These are phyloP conservation scores for Globisporangium echinulatum DNA, from an alignment of 352 stramenopile species.

Conservation along the genomic window DNA sequence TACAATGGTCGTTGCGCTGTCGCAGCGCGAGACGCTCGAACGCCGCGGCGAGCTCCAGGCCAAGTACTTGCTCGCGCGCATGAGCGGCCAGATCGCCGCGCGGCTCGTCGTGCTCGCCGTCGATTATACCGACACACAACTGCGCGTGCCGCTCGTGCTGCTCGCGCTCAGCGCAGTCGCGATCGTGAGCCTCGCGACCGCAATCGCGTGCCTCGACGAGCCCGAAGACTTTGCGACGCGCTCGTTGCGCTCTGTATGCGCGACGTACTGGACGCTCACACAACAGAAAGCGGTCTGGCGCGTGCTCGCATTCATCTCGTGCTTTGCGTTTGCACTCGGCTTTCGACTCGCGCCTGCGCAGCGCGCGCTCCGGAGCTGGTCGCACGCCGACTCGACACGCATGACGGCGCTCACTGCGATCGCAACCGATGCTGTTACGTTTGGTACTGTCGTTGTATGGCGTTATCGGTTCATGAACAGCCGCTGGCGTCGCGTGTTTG, in stretches of 20 bases:
- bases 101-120: constrained; percentile 10
- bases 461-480: constrained; percentile 26
- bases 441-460: constrained; percentile 28
- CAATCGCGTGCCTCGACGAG: constrained; percentile 9
- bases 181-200: constrained; percentile 4
- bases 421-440: constrained; percentile 28
- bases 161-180: constrained; percentile 5
- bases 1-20: constrained; percentile 14
- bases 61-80: constrained; percentile 14
- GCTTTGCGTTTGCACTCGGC: constrained; percentile 13
- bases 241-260: constrained; percentile 4
- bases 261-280: constrained; percentile 14
- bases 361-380: constrained; percentile 25
- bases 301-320: constrained; percentile 14
- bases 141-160: constrained; percentile 12
- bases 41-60: constrained; percentile 12
- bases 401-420: constrained; percentile 22
- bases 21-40: constrained; percentile 12
- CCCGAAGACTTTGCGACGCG: constrained; percentile 1
- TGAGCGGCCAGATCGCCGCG: constrained; percentile 9
- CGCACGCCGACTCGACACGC: constrained; percentile 16
- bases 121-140: neutral
- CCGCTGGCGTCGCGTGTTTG: constrained; percentile 34
- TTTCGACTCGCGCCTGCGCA: constrained; percentile 16
- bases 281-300: constrained; percentile 22